Evolutionary conservation across 2,329 filamentous ascomycete genomes (phyloP).

Genomic region (Claviceps purpurea): DNA sequence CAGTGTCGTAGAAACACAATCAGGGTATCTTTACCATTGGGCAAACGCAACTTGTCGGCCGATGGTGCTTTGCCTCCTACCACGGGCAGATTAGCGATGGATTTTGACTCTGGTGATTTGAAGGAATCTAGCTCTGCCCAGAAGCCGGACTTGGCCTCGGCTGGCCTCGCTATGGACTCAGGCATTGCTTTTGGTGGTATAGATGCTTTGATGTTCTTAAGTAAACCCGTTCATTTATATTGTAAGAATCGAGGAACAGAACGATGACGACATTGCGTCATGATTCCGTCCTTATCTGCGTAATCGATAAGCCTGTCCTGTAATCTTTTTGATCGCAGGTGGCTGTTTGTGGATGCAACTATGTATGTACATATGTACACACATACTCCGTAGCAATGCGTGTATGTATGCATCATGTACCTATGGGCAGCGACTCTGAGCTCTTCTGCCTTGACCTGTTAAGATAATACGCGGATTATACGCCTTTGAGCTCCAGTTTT

Average conservation of each 20-base stretch:
- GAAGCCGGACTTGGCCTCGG: conserved; percentile 11
- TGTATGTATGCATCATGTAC: no score
- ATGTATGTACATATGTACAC: background rate
- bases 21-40: conserved; percentile 41
- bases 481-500: background rate
- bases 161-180: background rate
- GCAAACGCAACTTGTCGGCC: conserved; percentile 37
- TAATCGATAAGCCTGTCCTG: background rate
- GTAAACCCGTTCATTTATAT: no score
- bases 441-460: no score
- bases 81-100: conserved; percentile 33
- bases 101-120: conserved; percentile 26
- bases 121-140: conserved; percentile 27
- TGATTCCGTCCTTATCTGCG: background rate
- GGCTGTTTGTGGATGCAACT: background rate
- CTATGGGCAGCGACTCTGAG: no score
- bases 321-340: background rate
- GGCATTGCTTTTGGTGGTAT: conserved; percentile 1
- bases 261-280: background rate
- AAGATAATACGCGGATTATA: no score
- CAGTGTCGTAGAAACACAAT: conserved; percentile 60
- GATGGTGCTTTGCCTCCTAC: conserved; percentile 43
- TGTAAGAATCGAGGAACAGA: background rate
- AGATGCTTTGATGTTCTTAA: background rate
- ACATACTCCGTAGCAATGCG: background rate